Conservation (phyloP, 78 protist genomes). For the Tieghemostelium lacteum region DNA sequence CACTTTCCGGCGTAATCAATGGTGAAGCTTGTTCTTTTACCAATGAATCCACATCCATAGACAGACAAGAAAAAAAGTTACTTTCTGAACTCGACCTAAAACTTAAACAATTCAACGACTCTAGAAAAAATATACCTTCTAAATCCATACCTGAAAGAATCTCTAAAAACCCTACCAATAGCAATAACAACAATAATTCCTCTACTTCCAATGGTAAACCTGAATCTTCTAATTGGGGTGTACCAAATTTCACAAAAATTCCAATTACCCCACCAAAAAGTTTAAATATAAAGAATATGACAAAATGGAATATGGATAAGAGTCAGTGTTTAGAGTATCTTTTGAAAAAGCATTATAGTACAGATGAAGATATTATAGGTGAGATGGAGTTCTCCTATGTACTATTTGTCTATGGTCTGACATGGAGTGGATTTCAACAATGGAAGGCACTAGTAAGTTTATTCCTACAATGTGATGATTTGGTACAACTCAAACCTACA, state of each 20-base stretch:
- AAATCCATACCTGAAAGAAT: no score
- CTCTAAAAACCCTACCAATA: neutral
- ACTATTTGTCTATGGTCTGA: slow-evolving; percentile 29
- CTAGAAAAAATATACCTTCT: no score
- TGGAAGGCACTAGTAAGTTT: slow-evolving; percentile 34
- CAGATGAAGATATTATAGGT: slow-evolving; percentile 32
- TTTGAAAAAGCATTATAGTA: slow-evolving; percentile 14
- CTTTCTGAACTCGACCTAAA: slow-evolving; percentile 23
- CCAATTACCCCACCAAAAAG: slow-evolving; percentile 12
- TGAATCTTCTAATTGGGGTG: slow-evolving; percentile 75
- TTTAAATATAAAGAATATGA: neutral
- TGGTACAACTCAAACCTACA: neutral
- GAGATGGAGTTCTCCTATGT: slow-evolving; percentile 52
- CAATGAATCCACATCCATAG: neutral
- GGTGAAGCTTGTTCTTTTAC: slow-evolving; percentile 55
- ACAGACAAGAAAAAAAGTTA: slow-evolving; percentile 24
- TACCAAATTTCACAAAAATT: slow-evolving; percentile 62
- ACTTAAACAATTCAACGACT: slow-evolving; percentile 24
- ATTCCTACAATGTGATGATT: slow-evolving; percentile 31
- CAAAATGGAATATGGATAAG: slow-evolving; percentile 70
- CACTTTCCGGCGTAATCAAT: slow-evolving; percentile 41
- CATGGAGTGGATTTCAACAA: slow-evolving; percentile 48
- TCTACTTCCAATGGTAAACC: neutral
- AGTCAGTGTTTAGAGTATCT: slow-evolving; percentile 4
- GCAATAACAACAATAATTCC: neutral